Conservation (phyloP, 2,329 filamentous ascomycete genomes). For the Penicillium oxalicum region DNA sequence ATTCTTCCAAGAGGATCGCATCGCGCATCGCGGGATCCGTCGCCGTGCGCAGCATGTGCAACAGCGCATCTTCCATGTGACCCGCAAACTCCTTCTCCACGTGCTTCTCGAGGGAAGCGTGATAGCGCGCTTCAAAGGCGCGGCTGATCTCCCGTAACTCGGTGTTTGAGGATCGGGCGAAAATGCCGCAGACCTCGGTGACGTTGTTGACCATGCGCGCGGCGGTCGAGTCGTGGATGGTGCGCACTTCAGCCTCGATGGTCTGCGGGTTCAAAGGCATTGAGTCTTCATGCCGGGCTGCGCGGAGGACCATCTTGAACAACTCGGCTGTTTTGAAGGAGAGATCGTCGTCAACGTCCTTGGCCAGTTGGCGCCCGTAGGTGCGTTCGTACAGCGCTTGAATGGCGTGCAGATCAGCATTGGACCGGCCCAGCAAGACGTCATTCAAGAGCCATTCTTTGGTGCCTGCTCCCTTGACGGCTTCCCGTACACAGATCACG, state of each 20-base stretch:
- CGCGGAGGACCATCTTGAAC: conserved; percentile 74
- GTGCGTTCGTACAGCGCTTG: conserved; percentile 67
- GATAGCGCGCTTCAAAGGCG: conserved; percentile 68
- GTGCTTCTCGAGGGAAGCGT: conserved; percentile 62
- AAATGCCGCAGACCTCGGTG: conserved; percentile 63
- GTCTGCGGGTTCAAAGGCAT: conserved; percentile 66
- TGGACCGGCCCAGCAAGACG: conserved; percentile 72
- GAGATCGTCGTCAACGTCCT: conserved; percentile 69
- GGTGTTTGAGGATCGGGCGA: conserved; percentile 68
- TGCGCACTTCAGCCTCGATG: conserved; percentile 68
- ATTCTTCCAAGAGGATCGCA: conserved; percentile 72
- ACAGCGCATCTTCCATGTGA: conserved; percentile 81
- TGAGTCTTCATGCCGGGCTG: conserved; percentile 69
- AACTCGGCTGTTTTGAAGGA: conserved; percentile 80
- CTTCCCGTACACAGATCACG: conserved; percentile 61
- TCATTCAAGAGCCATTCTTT: conserved; percentile 85
- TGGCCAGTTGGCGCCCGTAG: conserved; percentile 62
- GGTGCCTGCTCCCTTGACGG: conserved; percentile 74
- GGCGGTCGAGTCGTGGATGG: conserved; percentile 71
- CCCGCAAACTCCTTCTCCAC: conserved; percentile 80
- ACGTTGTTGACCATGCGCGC: conserved; percentile 50
- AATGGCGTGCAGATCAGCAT: conserved; percentile 83
- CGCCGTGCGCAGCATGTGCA: conserved; percentile 72
- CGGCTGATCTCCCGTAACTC: conserved; percentile 78
- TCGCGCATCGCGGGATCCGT: conserved; percentile 79